A percentile compares a stretch with the other conserved stretches of the same genome.
Evolutionary conservation across 2,329 filamentous ascomycete species (phyloP).

Genomic region (Sodiomyces alkalinus): DNA sequence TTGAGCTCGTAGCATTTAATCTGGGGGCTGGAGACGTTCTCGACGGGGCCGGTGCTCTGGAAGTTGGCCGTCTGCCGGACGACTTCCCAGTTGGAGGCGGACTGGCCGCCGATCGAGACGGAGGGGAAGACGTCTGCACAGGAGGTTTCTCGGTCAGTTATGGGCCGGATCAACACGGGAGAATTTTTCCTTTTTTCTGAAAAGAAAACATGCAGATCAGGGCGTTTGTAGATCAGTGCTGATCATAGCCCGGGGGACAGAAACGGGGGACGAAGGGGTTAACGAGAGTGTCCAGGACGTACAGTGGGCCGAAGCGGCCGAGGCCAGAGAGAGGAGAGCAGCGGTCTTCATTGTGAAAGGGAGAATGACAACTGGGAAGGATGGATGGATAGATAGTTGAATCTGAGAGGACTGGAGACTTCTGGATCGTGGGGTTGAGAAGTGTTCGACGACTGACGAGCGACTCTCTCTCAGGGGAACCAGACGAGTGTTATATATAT

Average conservation of each 20-base stretch:
- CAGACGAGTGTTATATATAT: too few species aligned
- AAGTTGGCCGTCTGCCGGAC: slow-evolving; percentile 18
- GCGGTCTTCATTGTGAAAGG: slow-evolving; percentile 8
- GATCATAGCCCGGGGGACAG: too few species aligned
- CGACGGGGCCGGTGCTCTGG: slow-evolving; percentile 14
- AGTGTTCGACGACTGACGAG: too few species aligned
- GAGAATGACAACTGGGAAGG: too few species aligned
- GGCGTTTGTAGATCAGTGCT: background rate
- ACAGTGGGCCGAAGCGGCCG: slow-evolving; percentile 22
- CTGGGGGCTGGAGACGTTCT: slow-evolving; percentile 13
- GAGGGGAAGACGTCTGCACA: slow-evolving; percentile 6
- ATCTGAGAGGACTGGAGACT: too few species aligned
- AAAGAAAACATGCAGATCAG: slow-evolving; percentile 2
- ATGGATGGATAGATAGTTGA: too few species aligned
- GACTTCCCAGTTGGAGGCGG: slow-evolving; percentile 13
- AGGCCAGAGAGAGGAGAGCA: slow-evolving; percentile 12
- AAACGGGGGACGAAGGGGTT: too few species aligned
- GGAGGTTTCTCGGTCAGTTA: too few species aligned
- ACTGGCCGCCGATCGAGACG: slow-evolving; percentile 3
- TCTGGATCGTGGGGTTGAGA: too few species aligned
- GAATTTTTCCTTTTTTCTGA: too few species aligned
- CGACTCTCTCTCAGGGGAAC: too few species aligned
- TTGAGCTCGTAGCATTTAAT: slow-evolving; percentile 16
- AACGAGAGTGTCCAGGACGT: slow-evolving; percentile 9
- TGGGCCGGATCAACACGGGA: too few species aligned